Conservation (phyloP, 148 eudicot genomes). For the Vaccinium macrocarpon region DNA sequence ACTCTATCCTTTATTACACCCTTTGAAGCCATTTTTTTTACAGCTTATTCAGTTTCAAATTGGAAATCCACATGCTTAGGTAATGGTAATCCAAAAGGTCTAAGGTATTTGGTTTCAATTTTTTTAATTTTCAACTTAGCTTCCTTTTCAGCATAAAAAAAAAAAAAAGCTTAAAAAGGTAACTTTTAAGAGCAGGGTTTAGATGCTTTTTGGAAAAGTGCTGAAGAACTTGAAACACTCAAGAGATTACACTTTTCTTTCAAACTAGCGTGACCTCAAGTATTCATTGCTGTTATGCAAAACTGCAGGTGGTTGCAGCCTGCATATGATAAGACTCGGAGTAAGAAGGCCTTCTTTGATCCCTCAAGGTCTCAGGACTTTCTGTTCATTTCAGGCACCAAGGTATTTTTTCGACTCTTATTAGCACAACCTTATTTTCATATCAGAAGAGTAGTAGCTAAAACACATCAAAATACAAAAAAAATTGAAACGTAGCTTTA, state of each 20-base stretch:
- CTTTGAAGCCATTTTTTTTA: background rate
- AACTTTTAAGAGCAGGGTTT: background rate
- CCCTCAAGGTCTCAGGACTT: constrained; percentile 91
- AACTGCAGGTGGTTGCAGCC: constrained; percentile 62
- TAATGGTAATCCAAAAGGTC: background rate
- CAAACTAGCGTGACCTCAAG: background rate
- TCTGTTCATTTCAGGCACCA: constrained; percentile 90
- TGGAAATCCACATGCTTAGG: background rate
- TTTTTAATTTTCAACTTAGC: background rate
- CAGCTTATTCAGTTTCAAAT: background rate
- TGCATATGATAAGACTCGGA: constrained; percentile 84
- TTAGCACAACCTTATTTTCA: background rate
- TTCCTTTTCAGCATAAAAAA: background rate
- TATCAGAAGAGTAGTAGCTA: no score
- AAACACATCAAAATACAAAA: no score
- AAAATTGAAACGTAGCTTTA: no score
- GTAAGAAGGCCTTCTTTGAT: constrained; percentile 94
- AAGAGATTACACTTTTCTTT: background rate
- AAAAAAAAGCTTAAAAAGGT: background rate
- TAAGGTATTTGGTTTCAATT: background rate
- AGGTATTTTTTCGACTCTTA: constrained; percentile 41
- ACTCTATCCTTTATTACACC: background rate
- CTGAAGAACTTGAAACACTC: background rate
- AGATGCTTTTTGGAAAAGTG: no score
- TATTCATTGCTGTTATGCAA: background rate